These are phyloP conservation scores for Phialophora chinensis DNA, from an alignment of 2,329 filamentous ascomycete species.

Conservation along the genomic window DNA sequence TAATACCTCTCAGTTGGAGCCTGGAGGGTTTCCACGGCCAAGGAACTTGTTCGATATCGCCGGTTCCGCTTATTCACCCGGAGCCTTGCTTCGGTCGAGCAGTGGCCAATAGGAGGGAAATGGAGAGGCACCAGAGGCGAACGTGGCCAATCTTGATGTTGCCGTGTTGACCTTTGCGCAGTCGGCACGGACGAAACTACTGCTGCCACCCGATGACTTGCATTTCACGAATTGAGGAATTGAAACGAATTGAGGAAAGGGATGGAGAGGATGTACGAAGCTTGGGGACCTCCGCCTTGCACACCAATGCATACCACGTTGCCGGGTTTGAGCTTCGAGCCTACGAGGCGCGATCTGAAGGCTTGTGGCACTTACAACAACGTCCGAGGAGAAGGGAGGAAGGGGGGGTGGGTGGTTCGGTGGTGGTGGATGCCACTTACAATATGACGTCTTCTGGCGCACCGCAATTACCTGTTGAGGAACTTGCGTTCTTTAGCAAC, in stretches of 20 bases:
- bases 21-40: neutral
- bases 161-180: neutral
- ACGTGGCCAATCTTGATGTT: neutral
- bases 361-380: neutral
- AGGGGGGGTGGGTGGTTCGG: neutral
- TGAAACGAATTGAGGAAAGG: neutral
- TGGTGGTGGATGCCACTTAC: neutral
- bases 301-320: neutral
- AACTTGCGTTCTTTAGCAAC: neutral
- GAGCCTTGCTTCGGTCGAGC: constrained; percentile 5
- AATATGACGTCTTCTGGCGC: neutral
- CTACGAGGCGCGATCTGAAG: neutral
- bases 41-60: neutral
- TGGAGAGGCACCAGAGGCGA: neutral
- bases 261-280: neutral
- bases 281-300: too few relatives aligned
- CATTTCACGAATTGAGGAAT: neutral
- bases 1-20: too few relatives aligned
- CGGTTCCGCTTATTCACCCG: neutral
- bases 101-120: neutral
- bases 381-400: neutral
- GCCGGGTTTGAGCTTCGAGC: neutral
- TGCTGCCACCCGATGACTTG: neutral
- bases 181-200: neutral
- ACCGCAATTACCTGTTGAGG: neutral